Conservation (phyloP, 2,329 filamentous ascomycete genomes). For the Didymosphaeria variabile region DNA sequence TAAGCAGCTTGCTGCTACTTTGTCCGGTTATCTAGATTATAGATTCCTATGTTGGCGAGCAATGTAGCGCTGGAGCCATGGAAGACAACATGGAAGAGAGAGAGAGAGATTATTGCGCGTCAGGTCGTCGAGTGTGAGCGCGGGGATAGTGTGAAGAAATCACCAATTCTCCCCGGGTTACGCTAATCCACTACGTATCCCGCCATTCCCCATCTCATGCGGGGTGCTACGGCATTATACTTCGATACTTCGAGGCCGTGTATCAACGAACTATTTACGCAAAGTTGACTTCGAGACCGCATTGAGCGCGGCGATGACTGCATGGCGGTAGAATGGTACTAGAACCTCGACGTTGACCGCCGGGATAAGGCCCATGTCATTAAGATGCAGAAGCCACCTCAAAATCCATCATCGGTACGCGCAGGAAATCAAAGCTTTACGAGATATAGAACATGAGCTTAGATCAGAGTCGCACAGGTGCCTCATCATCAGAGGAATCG, state of each 20-base stretch:
- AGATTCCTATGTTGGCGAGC: no score
- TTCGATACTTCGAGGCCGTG: not conserved
- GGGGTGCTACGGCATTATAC: not conserved
- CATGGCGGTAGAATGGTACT: conserved; percentile 45
- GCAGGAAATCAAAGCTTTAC: conserved; percentile 61
- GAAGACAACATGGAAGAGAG: no score
- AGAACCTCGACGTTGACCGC: conserved; percentile 57
- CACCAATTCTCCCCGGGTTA: not conserved
- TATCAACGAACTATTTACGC: not conserved
- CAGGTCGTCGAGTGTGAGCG: not conserved
- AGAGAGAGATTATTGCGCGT: no score
- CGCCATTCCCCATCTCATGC: not conserved
- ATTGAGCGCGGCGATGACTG: not conserved
- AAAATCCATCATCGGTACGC: conserved; percentile 63
- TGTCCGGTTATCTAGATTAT: no score
- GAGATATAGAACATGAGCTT: conserved; percentile 57
- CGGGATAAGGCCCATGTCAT: conserved; percentile 62
- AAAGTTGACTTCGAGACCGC: not conserved
- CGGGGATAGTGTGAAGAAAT: not conserved
- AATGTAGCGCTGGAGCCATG: no score
- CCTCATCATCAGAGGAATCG: conserved; percentile 62
- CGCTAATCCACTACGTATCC: not conserved
- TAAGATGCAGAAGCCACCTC: conserved; percentile 63
- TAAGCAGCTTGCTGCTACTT: no score
- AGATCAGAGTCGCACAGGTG: conserved; percentile 60